Evolutionary conservation across 257 asterid species (phyloP).

Genomic region (Lavandula angustifolia): DNA sequence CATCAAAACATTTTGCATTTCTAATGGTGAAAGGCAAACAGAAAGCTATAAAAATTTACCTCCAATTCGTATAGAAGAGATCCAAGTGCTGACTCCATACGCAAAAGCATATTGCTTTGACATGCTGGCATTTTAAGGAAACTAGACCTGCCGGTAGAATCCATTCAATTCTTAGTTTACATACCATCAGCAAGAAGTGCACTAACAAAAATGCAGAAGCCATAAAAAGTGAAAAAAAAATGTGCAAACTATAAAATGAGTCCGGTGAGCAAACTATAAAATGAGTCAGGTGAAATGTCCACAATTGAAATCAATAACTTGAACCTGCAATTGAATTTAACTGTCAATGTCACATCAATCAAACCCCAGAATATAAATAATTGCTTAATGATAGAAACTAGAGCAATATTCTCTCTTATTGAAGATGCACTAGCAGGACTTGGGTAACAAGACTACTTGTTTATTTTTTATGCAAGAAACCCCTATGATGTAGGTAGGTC

Average conservation of each 20-base stretch:
- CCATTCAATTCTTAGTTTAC: slow-evolving; percentile 12
- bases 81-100: slow-evolving; percentile 67
- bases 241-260: slow-evolving; percentile 5
- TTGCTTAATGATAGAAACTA: neutral
- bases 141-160: slow-evolving; percentile 37
- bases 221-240: neutral
- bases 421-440: neutral
- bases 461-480: neutral
- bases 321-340: slow-evolving; percentile 1
- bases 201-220: neutral
- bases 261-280: slow-evolving; percentile 5
- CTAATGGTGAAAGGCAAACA: neutral
- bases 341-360: slow-evolving; percentile 7
- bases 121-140: slow-evolving; percentile 44
- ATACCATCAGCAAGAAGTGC: neutral
- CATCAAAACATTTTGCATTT: neutral
- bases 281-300: neutral
- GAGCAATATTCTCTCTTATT: neutral
- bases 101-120: slow-evolving; percentile 46
- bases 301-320: slow-evolving; percentile 2
- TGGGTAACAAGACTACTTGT: neutral
- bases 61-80: slow-evolving; percentile 75
- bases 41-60: slow-evolving; percentile 40
- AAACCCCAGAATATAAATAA: neutral
- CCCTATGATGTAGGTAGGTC: neutral